Base-by-base conservation (phyloP, 176 grass and related monocot species). In the Lolium perenne region DNA sequence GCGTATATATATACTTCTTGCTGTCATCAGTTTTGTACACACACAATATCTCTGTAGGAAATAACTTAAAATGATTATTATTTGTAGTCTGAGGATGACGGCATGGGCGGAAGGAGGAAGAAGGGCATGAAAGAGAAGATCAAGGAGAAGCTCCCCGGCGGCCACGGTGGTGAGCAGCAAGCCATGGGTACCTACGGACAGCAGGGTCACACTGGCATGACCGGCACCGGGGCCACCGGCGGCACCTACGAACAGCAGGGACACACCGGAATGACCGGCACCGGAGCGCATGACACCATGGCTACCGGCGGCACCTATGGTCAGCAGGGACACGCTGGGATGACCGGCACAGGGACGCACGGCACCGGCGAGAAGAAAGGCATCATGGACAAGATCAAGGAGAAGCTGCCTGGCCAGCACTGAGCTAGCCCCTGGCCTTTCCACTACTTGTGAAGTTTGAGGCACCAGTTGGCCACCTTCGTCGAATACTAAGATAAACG, bases 61-160 rank as follows among this genome's bases (percentile, higher is more conserved):
- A 15, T 54, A 54, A 54, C 13, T 17, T 16, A 13, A 54, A 54
- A 17, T 54, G 51, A 5, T 5, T 54, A 54, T 54, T 5, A 6
- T 17, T 54, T 62, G 48, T 10, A 75, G 72, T 75, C 72, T 0
- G 72, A 75, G 72, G 72, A 75, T 0, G 72, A 75, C 29, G 72
- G 72, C 72, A 29, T 75, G 47, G 72, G 72, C 7, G 72, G 72
- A 14, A 75, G 72, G 47, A 51, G 72, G 72, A 75, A 75, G 72
- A 75, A 75, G 72, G 72, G 72, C 72, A 29, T 51, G 13, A 75
- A 75, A 23, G 72, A 75, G 22, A 75, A 75, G 72, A 75, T 75
- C 22, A 75, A 75, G 72, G 72, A 75, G 72, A 75, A 75, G 72
- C 72, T 75, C 1, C 72, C 72, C 41, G 41, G 41, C 0, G 72